Evolutionary conservation across 2,329 filamentous ascomycete species (phyloP), one percentile per base, ranked within the genome.

Genomic region (Paecilomyces sp.): DNA sequence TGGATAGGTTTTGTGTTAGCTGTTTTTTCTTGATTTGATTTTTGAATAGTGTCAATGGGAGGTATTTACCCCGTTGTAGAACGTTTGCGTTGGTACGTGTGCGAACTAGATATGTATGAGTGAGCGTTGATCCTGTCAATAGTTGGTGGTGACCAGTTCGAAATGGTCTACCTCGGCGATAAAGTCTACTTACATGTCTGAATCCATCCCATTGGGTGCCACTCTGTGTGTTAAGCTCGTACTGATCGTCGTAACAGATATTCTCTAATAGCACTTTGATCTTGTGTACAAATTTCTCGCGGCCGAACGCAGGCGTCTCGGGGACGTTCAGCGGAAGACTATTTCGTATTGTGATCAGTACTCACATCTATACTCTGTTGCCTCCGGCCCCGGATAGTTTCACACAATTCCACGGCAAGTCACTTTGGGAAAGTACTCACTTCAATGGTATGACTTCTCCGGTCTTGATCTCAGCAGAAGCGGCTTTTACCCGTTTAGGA

Each of bases 391-490:
- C 22, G 25, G 25, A 28, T 6, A 28, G 6, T 28, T 28, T 28
- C 25, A 28, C 3, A 6, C 25, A 28, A 28, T 28, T 28, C 6
- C 25, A 28, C 25, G 6, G 25, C 6, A 28, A 4, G 25, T 28
- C 25, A 28, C 3, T 28, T 28, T 3, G 25, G 25, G 25, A 8
- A 22, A 28, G 15, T 3, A 67, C 70, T 62, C 67, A 82, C 79
- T 85, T 81, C 33, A 85, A 73, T 11, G 81, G 77, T 1, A 85
- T 76, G 63, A 84, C 79, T 57, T 85, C 81, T 13, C 84, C 84
- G 2, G 80, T 82, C 54, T 72, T 72, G 60, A 86, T 84, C 63
- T 85, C 82, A 47, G 74, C 74, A 1, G 80, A 72, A 2, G 84
- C 82, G 11, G 78, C 78, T 54, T 81, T 79, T 36, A 86, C 82